phyloP scores from a whole-genome alignment of 2,329 filamentous ascomycete species.

The Escovopsis sp. region DNA sequence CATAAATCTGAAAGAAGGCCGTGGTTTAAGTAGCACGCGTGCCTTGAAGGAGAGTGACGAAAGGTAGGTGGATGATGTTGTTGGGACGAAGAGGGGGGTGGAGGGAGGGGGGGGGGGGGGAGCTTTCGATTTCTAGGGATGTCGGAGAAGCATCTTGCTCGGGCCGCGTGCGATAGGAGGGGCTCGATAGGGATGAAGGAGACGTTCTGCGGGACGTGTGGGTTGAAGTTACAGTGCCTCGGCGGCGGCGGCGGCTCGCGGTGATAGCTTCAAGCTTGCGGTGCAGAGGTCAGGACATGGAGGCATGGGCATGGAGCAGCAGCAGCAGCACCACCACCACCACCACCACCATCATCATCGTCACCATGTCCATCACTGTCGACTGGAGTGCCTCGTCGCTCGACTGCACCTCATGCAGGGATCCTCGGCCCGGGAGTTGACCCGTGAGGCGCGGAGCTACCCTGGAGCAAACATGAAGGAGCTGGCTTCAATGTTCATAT shows the following conservation, averaged over 20 bases:
- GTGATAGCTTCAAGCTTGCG: too few species aligned
- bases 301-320: too few species aligned
- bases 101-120: too few species aligned
- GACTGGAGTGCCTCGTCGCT: too few species aligned
- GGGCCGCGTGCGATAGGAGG: constrained; percentile 4
- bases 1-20: constrained; percentile 1
- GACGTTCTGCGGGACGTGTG: not conserved
- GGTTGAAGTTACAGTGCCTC: constrained; percentile 2
- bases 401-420: not conserved
- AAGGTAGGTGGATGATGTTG: constrained; percentile 7
- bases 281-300: too few species aligned
- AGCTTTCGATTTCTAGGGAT: constrained; percentile 8
- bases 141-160: constrained; percentile 15
- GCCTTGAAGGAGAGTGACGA: too few species aligned
- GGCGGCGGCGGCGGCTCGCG: not conserved
- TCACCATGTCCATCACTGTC: too few species aligned
- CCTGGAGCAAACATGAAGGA: too few species aligned
- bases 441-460: constrained; percentile 9
- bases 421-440: constrained; percentile 20
- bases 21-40: not conserved
- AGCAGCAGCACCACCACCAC: too few species aligned
- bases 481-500: too few species aligned
- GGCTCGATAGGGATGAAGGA: not conserved
- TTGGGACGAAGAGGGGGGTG: too few species aligned
- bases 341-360: too few species aligned